Evolutionary conservation across 768 basidiomycete species (phyloP).

Genomic region (Dacryopinax spathularia): DNA sequence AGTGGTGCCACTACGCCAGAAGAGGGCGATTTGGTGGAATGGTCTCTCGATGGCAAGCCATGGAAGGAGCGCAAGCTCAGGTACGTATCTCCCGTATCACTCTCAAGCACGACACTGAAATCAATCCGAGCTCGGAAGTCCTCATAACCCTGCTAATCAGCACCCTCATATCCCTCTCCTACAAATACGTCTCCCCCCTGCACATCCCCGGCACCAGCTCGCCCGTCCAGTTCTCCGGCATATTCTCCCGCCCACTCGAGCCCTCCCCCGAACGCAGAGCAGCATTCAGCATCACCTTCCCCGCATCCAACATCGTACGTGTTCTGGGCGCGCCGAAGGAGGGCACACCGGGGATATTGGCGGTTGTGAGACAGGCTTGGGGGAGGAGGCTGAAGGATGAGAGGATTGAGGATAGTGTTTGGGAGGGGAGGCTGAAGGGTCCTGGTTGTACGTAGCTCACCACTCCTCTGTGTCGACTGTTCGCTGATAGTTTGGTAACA

Average conservation of each 20-base stretch:
- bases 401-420: neutral
- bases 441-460: neutral
- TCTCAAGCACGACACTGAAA: neutral
- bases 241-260: neutral
- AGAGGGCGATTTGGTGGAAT: neutral
- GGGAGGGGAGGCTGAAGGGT: neutral
- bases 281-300: neutral
- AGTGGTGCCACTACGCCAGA: neutral
- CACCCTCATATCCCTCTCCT: neutral
- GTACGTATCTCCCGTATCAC: neutral
- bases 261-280: neutral
- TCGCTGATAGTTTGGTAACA: too few species aligned
- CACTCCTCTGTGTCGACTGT: neutral
- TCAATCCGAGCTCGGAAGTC: neutral
- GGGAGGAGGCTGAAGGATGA: neutral
- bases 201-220: neutral
- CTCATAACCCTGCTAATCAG: neutral
- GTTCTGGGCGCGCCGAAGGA: neutral
- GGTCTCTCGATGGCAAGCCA: neutral
- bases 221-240: neutral
- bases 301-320: neutral
- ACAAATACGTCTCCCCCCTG: neutral
- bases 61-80: neutral
- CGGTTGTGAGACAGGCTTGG: neutral
- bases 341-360: neutral